Percentiles rank a stretch among this genome's conserved stretches.
Evolutionary conservation across 352 stramenopile genomes (phyloP).

Genomic region (Globisporangium okanoganense): DNA sequence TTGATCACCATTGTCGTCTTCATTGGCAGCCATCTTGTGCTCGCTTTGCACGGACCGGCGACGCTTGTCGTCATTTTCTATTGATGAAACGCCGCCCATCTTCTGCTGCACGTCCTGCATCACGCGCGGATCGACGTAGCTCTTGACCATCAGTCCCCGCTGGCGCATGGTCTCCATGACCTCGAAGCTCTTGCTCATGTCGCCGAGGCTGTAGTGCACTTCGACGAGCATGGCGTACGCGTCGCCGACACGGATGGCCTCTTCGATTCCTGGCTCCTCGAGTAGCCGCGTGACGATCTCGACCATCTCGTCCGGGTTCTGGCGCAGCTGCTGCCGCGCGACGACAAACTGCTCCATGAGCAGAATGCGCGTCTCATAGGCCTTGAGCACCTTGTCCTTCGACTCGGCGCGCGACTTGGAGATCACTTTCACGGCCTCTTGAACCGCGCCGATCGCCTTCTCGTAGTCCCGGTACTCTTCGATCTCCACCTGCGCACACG

Average conservation of each 20-base stretch:
- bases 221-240: constrained; percentile 86
- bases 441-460: constrained; percentile 88
- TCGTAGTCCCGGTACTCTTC: constrained; percentile 95
- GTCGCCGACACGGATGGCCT: constrained; percentile 88
- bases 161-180: constrained; percentile 79
- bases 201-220: constrained; percentile 57
- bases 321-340: constrained; percentile 50
- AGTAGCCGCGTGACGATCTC: constrained; percentile 80
- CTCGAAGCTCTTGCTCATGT: constrained; percentile 66
- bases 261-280: constrained; percentile 77
- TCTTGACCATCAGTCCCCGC: constrained; percentile 53
- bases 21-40: constrained; percentile 26
- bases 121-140: constrained; percentile 69
- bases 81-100: constrained; percentile 18
- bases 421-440: constrained; percentile 87
- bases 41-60: constrained; percentile 22
- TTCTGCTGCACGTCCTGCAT: constrained; percentile 71
- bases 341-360: constrained; percentile 87
- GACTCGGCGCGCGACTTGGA: constrained; percentile 63
- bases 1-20: constrained; percentile 10
- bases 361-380: constrained; percentile 55
- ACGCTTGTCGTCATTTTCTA: constrained; percentile 20
- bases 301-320: constrained; percentile 69
- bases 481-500: constrained; percentile 91
- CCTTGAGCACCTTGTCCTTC: constrained; percentile 65